Base-by-base conservation (phyloP, 2,329 filamentous ascomycete genomes). In the Cercospora zeina region DNA sequence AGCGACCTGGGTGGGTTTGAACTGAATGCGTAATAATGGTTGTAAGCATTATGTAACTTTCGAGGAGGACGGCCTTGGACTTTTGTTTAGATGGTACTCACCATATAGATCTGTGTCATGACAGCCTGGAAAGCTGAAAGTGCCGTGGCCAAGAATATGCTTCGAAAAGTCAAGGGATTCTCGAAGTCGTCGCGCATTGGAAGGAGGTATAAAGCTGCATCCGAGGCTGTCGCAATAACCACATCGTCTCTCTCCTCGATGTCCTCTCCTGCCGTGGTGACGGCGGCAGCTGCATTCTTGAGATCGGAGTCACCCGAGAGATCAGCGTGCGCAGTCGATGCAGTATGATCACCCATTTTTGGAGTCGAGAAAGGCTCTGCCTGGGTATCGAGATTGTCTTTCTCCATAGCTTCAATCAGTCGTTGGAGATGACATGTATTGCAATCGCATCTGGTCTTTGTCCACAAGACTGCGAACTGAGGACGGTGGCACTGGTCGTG, bases 81-180 rank as follows among this genome's bases (percentile, higher is more conserved):
- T 10, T 13, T 6, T 47, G 42, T 47, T 47, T 21, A 10, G 42
- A 47, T 13, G 42, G 11, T 61, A 83, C 49, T 16, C n/a, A 51
- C 82, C 13, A 69, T 71, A 65, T 85, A 85, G 50, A 85, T 85
- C 69, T 84, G 82, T 55, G 74, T 77, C 80, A 85, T 83, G 47
- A 82, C 79, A 24, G 82, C 80, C 65, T 84, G 82, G 67, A 85
- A 85, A 10, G 77, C 78, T 0, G 82, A 77, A 3, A 85, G 76
- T 2, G 70, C 65, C 0, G 81, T 80, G 1, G 82, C 80, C 51
- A 86, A 64, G 37, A 85, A 67, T 4, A 86, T 62, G 55, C 80
- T 79, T 39, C 83, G 81, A 62, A 85, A 82, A 0, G 82, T 85
- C 65, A 86, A 67, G 2, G 81, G 74, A 0, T 72, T 71, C 30